Evolutionary conservation across 2,329 filamentous ascomycete species (phyloP), one percentile per base, ranked within the genome.

Genomic region (Myriangium duriaei): DNA sequence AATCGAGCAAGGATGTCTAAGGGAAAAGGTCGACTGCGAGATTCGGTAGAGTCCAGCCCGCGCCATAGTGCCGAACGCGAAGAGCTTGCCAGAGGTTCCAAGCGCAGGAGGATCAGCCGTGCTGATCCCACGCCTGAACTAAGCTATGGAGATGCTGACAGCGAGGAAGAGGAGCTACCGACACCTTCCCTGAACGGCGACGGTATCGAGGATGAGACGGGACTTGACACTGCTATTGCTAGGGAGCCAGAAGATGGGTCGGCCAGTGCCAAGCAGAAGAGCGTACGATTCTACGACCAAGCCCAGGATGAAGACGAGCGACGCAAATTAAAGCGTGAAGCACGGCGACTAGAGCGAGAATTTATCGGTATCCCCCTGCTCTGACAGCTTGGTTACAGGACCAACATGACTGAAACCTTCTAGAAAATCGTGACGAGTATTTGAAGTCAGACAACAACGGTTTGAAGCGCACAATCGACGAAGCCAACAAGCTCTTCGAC

Each of bases 221-320:
- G n/a, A n/a, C n/a, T n/a, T n/a, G 36, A 39, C 16, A 32, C 30
- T n/a, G 13, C 16, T 16, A 33, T 33, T 16, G 19, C 11, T n/a
- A 30, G 32, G 30, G 11, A n/a, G 7, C n/a, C 28, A 9, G 15
- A 18, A 21, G 29, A 32, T 7, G 13, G 32, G 6, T n/a, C n/a
- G 7, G 7, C 30, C n/a, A 26, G 7, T 11, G 18, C 7, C 16
- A 13, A 26, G 13, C 15, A 32, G 36, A 47, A 44, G 17, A 54
- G 51, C 45, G 56, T 43, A 15, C 45, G 61, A 39, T 72, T 61
- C 46, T 93, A 87, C 57, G 81, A 95, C 52, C 87, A 86, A 1
- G 78, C 92, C 43, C 88, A 95, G 54, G 69, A 84, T 40, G 66
- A 80, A 10, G 73, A 80, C 30, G 73, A 86, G 57, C 75, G 85